Percentiles rank a stretch among this genome's conserved stretches.
phyloP scores from a whole-genome alignment of 768 basidiomycete genomes.

The Tephrocybe rancida region DNA sequence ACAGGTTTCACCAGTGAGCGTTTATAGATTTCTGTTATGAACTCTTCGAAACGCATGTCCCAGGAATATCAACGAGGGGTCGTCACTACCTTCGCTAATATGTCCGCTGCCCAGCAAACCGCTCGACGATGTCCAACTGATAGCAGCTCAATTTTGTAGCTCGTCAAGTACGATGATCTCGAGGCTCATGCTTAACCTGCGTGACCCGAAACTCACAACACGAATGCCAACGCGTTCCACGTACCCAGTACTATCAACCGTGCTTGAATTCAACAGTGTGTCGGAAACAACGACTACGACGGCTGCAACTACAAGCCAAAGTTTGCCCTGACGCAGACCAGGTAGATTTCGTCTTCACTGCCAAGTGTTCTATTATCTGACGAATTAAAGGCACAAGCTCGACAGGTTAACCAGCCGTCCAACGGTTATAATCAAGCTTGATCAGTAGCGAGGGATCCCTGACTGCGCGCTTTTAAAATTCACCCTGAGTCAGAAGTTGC shows the following conservation, averaged over 20 bases:
- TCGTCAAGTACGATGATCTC: constrained; percentile 33
- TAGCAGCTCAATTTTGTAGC: constrained; percentile 12
- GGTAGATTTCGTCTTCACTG: too few relatives aligned
- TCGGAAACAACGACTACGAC: neutral
- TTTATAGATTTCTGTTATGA: too few relatives aligned
- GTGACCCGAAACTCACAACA: constrained; percentile 25
- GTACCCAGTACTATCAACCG: constrained; percentile 18
- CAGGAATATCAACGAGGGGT: constrained; percentile 22
- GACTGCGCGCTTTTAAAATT: too few relatives aligned
- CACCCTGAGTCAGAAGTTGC: too few relatives aligned
- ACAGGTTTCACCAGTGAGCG: constrained; percentile 23
- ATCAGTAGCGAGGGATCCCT: too few relatives aligned
- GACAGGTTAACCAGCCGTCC: too few relatives aligned
- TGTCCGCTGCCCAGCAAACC: constrained; percentile 12
- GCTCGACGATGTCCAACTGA: too few relatives aligned
- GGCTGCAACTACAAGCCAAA: neutral
- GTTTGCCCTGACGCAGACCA: too few relatives aligned
- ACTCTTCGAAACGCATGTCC: neutral
- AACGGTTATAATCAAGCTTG: too few relatives aligned
- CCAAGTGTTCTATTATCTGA: too few relatives aligned
- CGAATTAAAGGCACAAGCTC: too few relatives aligned
- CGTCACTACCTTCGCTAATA: constrained; percentile 22
- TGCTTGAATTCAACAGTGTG: constrained; percentile 17
- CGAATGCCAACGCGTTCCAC: neutral
- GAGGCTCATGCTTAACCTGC: constrained; percentile 33